Evolutionary conservation across 805 yeast genomes (phyloP).

Genomic region (Candida maesae): DNA sequence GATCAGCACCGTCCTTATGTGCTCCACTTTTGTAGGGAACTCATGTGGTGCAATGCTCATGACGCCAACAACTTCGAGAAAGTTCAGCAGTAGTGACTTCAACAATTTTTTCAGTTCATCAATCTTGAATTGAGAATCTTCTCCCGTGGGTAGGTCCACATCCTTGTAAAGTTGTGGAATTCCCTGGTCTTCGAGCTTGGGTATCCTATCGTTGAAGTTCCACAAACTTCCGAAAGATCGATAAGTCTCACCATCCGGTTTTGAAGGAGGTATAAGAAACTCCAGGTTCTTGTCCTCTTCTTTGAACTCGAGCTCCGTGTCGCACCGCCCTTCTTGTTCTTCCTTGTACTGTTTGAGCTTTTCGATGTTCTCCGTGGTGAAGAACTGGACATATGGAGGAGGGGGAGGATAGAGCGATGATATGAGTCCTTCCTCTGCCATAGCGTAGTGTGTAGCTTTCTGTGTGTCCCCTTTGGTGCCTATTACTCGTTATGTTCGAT

Average conservation of each 20-base stretch:
- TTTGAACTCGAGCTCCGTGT: conserved; percentile 32
- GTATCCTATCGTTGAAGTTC: conserved; percentile 65
- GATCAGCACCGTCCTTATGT: conserved; percentile 73
- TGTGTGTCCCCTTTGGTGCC: too few species aligned
- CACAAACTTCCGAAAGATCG: conserved; percentile 89
- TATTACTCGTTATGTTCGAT: too few species aligned
- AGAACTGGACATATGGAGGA: conserved; percentile 74
- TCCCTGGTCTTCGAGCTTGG: conserved; percentile 72
- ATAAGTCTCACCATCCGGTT: conserved; percentile 63
- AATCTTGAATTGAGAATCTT: conserved; percentile 47
- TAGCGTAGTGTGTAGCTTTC: conserved; percentile 1
- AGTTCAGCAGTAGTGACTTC: conserved; percentile 74
- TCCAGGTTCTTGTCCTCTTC: conserved; percentile 44
- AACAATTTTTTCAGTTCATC: conserved; percentile 75
- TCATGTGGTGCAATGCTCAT: conserved; percentile 69
- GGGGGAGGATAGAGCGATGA: conserved; percentile 93
- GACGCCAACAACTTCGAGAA: conserved; percentile 76
- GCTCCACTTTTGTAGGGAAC: conserved; percentile 63
- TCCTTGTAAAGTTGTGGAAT: conserved; percentile 63
- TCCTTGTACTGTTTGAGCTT: conserved; percentile 31
- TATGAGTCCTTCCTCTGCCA: conserved; percentile 28
- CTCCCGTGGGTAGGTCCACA: conserved; percentile 21
- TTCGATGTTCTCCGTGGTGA: conserved; percentile 63
- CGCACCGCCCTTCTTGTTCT: conserved; percentile 14
- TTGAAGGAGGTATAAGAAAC: conserved; percentile 60